Percentiles rank a stretch among this genome's conserved stretches.
These are phyloP conservation scores for Alopecurus myosuroides DNA, from an alignment of 176 grass and related monocot genomes.

Conservation along the genomic window DNA sequence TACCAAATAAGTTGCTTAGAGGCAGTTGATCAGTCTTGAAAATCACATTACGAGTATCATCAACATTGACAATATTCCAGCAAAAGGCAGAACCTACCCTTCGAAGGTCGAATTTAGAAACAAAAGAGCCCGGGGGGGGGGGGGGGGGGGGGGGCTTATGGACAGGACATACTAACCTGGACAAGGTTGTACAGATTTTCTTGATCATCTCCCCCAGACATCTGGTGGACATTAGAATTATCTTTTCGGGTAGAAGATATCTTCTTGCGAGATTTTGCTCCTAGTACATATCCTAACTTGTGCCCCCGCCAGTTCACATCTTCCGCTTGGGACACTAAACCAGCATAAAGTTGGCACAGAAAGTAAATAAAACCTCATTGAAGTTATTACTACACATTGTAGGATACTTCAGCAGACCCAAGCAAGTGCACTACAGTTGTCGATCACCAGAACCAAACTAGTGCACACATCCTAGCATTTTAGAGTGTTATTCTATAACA, in stretches of 20 bases:
- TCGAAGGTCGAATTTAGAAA: background rate
- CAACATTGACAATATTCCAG: background rate
- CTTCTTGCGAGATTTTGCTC: slow-evolving; percentile 42
- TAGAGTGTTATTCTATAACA: too few relatives aligned
- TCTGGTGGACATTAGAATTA: slow-evolving; percentile 47
- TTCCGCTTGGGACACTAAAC: slow-evolving; percentile 47
- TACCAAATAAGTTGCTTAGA: background rate
- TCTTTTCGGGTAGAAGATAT: slow-evolving; percentile 51
- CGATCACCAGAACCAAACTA: too few relatives aligned
- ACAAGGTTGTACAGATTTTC: slow-evolving; percentile 97
- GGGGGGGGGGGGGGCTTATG: background rate
- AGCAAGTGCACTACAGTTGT: background rate
- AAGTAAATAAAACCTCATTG: slow-evolving; percentile 9
- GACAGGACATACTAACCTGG: slow-evolving; percentile 49
- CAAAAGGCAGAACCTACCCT: background rate
- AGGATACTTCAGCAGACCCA: background rate
- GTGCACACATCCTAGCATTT: background rate
- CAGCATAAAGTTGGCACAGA: background rate
- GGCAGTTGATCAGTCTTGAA: background rate
- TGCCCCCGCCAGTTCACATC: slow-evolving; percentile 89
- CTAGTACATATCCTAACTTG: slow-evolving; percentile 75
- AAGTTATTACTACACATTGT: background rate
- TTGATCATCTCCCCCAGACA: slow-evolving; percentile 91
- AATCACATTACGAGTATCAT: background rate
- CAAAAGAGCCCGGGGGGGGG: too few relatives aligned